phyloP scores from a whole-genome alignment of 805 yeast species.

The Candida tammaniensis region DNA sequence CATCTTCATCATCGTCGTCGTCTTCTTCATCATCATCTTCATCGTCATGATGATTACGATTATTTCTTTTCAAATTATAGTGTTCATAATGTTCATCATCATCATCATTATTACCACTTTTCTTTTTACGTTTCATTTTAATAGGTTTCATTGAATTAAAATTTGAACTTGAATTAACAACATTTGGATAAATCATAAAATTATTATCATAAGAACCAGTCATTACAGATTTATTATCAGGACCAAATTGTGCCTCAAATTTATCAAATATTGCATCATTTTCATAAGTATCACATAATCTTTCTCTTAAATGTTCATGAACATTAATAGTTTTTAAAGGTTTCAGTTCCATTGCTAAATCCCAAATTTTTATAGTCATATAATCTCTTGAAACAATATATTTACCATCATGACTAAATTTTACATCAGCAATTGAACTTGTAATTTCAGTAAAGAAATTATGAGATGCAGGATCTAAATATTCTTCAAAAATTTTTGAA shows the following conservation, averaged over 20 bases:
- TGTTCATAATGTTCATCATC: constrained; percentile 17
- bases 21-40: constrained; percentile 38
- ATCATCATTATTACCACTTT: not conserved
- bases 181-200: constrained; percentile 94
- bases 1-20: constrained; percentile 32
- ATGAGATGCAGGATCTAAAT: constrained; percentile 86
- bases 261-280: constrained; percentile 98
- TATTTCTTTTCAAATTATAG: constrained; percentile 7
- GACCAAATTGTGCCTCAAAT: constrained; percentile 93
- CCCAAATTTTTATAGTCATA: constrained; percentile 98
- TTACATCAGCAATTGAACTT: constrained; percentile 87
- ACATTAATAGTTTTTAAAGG: constrained; percentile 93
- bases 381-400: constrained; percentile 97
- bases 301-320: constrained; percentile 90
- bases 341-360: constrained; percentile 91
- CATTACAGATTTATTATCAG: constrained; percentile 89
- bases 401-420: constrained; percentile 87
- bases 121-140: constrained; percentile 6
- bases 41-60: constrained; percentile 6
- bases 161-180: constrained; percentile 33
- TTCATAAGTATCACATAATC: constrained; percentile 95
- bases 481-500: constrained; percentile 86
- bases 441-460: constrained; percentile 97
- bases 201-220: constrained; percentile 97
- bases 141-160: constrained; percentile 10